phyloP scores from a whole-genome alignment of 345 rosid genomes.

The Pistacia integerrima region DNA sequence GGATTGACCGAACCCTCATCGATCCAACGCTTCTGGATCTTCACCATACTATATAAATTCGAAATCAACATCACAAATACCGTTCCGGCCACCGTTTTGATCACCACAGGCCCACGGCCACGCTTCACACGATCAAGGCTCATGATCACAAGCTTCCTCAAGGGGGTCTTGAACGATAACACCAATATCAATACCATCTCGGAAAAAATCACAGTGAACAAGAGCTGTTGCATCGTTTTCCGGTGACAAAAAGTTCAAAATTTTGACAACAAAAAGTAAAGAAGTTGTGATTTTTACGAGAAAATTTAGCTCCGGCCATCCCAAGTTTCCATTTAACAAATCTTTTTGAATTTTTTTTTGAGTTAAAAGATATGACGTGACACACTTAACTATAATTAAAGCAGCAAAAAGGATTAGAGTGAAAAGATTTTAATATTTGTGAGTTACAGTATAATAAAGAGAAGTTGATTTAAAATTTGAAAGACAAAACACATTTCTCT shows the following conservation, averaged over 20 bases:
- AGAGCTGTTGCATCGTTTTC: conserved; percentile 61
- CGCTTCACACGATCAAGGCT: conserved; percentile 76
- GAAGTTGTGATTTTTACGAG: too few species aligned
- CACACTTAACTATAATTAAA: too few species aligned
- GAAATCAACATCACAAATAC: conserved; percentile 56
- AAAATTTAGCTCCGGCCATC: too few species aligned
- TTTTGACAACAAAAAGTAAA: neutral
- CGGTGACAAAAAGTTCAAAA: neutral
- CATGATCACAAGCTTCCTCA: conserved; percentile 77
- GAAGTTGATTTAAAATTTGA: too few species aligned
- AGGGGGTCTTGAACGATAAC: conserved; percentile 74
- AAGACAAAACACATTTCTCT: too few species aligned
- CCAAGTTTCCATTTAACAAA: too few species aligned
- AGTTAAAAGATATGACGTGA: too few species aligned
- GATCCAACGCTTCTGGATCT: conserved; percentile 66
- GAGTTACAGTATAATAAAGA: too few species aligned
- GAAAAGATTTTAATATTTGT: too few species aligned
- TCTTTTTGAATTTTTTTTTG: too few species aligned
- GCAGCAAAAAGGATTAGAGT: too few species aligned
- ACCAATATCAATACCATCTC: conserved; percentile 64
- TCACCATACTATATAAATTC: conserved; percentile 56
- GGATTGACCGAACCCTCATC: conserved; percentile 66
- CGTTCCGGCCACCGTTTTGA: conserved; percentile 75
- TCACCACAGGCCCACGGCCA: conserved; percentile 85
- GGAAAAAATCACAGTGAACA: conserved; percentile 56